These are phyloP conservation scores for Russula earlei DNA, from an alignment of 768 basidiomycete species.

Conservation along the genomic window DNA sequence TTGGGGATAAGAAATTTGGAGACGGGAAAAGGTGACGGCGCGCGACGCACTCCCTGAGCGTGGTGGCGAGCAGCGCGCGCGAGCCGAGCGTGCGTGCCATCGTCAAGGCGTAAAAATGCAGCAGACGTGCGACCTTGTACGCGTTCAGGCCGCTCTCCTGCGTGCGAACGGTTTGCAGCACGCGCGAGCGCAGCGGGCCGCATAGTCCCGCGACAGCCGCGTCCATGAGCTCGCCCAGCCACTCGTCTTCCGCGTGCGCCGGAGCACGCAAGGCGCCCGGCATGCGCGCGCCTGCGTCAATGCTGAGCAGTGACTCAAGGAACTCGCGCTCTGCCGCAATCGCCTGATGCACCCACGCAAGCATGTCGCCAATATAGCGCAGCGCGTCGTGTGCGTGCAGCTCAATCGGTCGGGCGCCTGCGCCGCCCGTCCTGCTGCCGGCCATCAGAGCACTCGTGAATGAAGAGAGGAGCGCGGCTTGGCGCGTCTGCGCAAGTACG, in stretches of 20 bases:
- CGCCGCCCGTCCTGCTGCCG: conserved; percentile 28
- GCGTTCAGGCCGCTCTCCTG: conserved; percentile 90
- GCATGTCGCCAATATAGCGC: conserved; percentile 96
- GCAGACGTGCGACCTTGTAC: conserved; percentile 88
- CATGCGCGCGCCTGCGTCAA: conserved; percentile 56
- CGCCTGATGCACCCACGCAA: conserved; percentile 95
- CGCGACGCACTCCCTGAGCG: conserved; percentile 59
- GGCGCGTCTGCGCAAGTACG: conserved; percentile 72
- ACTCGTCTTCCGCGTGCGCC: conserved; percentile 57
- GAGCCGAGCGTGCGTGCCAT: conserved; percentile 89
- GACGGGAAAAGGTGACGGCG: neutral
- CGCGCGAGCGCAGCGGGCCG: conserved; percentile 79
- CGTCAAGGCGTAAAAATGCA: conserved; percentile 89
- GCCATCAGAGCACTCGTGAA: conserved; percentile 87
- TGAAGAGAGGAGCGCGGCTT: conserved; percentile 64
- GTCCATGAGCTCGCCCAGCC: conserved; percentile 76
- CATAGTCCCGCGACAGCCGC: conserved; percentile 74
- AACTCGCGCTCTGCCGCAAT: conserved; percentile 95
- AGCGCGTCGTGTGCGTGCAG: conserved; percentile 96
- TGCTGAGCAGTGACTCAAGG: conserved; percentile 75
- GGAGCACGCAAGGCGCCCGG: conserved; percentile 59
- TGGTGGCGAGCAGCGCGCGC: conserved; percentile 65
- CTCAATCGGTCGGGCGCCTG: conserved; percentile 78
- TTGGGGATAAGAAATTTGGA: neutral
- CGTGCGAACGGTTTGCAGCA: conserved; percentile 87